phyloP scores from a whole-genome alignment of 108 stramenopile species.

The Skeletonema marinoi region DNA sequence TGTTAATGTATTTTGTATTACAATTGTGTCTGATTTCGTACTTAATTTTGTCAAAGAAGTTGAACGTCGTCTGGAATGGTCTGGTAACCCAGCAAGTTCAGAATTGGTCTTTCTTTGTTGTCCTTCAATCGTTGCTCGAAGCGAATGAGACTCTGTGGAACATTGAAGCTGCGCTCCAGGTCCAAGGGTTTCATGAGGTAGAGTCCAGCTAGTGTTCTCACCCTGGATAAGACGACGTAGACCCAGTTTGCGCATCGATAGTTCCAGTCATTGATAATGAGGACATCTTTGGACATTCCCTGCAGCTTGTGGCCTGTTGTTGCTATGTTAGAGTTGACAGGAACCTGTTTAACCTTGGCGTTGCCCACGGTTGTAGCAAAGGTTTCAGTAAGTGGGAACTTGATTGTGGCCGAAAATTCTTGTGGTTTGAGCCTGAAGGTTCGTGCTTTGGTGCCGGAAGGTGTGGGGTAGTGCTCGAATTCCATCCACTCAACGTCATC shows the following conservation, averaged over 20 bases:
- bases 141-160: background rate
- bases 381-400: too few relatives aligned
- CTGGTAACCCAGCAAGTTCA: too few relatives aligned
- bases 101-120: background rate
- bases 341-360: background rate
- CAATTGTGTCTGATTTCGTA: too few relatives aligned
- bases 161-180: conserved; percentile 1
- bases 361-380: too few relatives aligned
- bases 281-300: conserved; percentile 12
- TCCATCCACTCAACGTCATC: too few relatives aligned
- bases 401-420: too few relatives aligned
- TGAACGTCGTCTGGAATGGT: too few relatives aligned
- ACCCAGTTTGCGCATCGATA: conserved; percentile 6
- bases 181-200: conserved; percentile 9
- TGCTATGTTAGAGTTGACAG: conserved; percentile 12
- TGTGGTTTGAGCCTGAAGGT: too few relatives aligned
- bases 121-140: background rate
- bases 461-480: too few relatives aligned
- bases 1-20: too few relatives aligned
- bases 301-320: conserved; percentile 25
- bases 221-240: conserved; percentile 11
- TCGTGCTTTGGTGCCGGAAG: too few relatives aligned
- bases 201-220: conserved; percentile 20
- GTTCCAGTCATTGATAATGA: background rate
- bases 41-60: too few relatives aligned